Base-by-base conservation (phyloP, 2,329 filamentous ascomycete genomes). In the Aspergillus sp. region DNA sequence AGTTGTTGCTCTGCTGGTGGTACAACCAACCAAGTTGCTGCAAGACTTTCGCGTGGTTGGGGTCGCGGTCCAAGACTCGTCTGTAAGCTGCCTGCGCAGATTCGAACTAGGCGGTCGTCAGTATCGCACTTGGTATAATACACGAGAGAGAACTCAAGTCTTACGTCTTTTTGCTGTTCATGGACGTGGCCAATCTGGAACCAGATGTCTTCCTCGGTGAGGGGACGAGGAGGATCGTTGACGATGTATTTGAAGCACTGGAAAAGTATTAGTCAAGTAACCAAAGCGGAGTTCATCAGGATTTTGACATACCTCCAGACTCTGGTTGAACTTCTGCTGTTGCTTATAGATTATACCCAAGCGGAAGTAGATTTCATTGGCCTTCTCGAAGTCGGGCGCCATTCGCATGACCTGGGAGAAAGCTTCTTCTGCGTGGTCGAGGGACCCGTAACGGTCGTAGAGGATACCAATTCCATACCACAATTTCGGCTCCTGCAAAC, bases 301-400 rank as follows among this genome's bases (percentile, higher is more conserved):
- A 19, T 19, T 19, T 19, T 19, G 41, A 67, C 75, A 60, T 74
- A 94, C 90, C 71, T 97, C 93, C 41, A 97, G 75, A 75, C 90
- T 96, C 63, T 94, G 85, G 44, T 77, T 76, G 65, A 90, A 98
- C 67, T 97, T 97, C 52, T 90, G 85, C 65, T 97, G 93, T 62
- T 97, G 91, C 68, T 98, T 98, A 75, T 97, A 97, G 55, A 98
- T 97, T 73, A 98, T 98, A n/a, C 93, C 93, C 6, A 98, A 79
- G 29, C 93, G 82, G 71, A 98, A 98, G 68, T 97, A 98, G 45
- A 98, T 97, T 67, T 98, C 93, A 62, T 97, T 97, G 48, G 91
- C 90, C 77, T 98, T 98, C 63, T 98, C 93, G 57, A 97, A 97
- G 58, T 89, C 85, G 4, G 91, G 93, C 60, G 95, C 86, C 85